These are phyloP conservation scores for Calcarisporium arbuscula DNA, from an alignment of 2,329 filamentous ascomycete genomes.

Conservation along the genomic window DNA sequence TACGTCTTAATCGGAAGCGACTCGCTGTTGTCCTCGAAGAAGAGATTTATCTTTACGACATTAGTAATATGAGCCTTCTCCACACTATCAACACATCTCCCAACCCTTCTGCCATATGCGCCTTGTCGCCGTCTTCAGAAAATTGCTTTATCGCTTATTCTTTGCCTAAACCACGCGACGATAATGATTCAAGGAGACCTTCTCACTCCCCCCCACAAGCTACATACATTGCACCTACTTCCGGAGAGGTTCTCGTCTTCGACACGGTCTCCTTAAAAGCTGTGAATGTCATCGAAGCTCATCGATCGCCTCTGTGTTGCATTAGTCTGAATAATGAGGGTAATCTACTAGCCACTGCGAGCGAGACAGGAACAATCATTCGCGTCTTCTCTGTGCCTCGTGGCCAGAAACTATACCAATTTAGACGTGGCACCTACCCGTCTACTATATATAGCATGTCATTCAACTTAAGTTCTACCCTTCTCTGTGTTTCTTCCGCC, in stretches of 20 bases:
- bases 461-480: slow-evolving; percentile 88
- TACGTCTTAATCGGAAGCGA: slow-evolving; percentile 89
- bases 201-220: slow-evolving; percentile 79
- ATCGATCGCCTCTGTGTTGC: slow-evolving; percentile 83
- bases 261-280: slow-evolving; percentile 85
- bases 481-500: slow-evolving; percentile 91
- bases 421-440: slow-evolving; percentile 89
- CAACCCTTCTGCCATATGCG: slow-evolving; percentile 86
- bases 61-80: slow-evolving; percentile 94
- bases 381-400: slow-evolving; percentile 89
- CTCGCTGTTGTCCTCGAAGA: slow-evolving; percentile 91
- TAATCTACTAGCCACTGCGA: slow-evolving; percentile 85
- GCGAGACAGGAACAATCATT: slow-evolving; percentile 96
- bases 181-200: slow-evolving; percentile 53
- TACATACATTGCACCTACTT: slow-evolving; percentile 74
- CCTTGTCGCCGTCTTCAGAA: slow-evolving; percentile 87
- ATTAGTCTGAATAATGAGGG: slow-evolving; percentile 91
- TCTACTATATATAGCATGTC: slow-evolving; percentile 98
- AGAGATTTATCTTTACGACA: slow-evolving; percentile 97
- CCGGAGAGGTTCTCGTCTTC: slow-evolving; percentile 88
- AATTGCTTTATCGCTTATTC: slow-evolving; percentile 95
- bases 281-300: slow-evolving; percentile 91
- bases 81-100: slow-evolving; percentile 91
- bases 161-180: slow-evolving; percentile 66
- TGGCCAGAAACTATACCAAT: slow-evolving; percentile 92